phyloP scores from a whole-genome alignment of 2,329 filamentous ascomycete species.

The Cercospora berteroae region DNA sequence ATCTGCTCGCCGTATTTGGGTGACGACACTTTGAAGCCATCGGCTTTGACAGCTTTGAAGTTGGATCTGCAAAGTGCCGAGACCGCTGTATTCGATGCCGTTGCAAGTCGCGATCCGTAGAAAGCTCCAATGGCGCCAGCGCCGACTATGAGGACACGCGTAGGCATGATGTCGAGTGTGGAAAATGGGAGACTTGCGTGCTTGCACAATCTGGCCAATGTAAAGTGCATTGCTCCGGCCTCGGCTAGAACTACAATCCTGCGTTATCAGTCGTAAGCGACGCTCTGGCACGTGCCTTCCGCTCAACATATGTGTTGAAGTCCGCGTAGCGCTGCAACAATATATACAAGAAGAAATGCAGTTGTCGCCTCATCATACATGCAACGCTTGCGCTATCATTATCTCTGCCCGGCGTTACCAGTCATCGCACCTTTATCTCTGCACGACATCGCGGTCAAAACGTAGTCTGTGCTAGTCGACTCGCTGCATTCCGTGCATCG shows the following conservation, averaged over 20 bases:
- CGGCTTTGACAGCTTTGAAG: conserved; percentile 60
- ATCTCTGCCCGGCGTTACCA: not conserved
- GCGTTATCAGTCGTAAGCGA: not conserved
- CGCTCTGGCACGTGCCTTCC: not conserved
- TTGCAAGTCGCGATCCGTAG: conserved; percentile 66
- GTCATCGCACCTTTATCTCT: conserved; percentile 3
- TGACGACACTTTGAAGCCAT: conserved; percentile 64
- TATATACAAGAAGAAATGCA: conserved; percentile 3
- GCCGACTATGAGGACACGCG: conserved; percentile 65
- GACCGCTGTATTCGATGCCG: conserved; percentile 52
- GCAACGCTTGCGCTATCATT: not conserved
- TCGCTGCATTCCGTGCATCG: conserved; percentile 93
- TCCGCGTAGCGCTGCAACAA: not conserved
- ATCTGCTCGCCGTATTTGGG: conserved; percentile 66
- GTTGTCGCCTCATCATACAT: not conserved
- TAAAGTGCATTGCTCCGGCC: not conserved
- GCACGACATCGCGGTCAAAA: conserved; percentile 57
- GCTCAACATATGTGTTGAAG: not conserved
- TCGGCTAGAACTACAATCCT: not conserved
- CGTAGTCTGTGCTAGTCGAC: conserved; percentile 87
- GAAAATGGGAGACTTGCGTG: not conserved
- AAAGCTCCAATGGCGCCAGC: conserved; percentile 71
- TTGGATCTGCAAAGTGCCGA: conserved; percentile 74
- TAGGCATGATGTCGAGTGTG: conserved; percentile 38
- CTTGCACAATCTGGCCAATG: not conserved